Conservation (phyloP, 202 grass and related monocot species). For the Brachypodium distachyon region DNA sequence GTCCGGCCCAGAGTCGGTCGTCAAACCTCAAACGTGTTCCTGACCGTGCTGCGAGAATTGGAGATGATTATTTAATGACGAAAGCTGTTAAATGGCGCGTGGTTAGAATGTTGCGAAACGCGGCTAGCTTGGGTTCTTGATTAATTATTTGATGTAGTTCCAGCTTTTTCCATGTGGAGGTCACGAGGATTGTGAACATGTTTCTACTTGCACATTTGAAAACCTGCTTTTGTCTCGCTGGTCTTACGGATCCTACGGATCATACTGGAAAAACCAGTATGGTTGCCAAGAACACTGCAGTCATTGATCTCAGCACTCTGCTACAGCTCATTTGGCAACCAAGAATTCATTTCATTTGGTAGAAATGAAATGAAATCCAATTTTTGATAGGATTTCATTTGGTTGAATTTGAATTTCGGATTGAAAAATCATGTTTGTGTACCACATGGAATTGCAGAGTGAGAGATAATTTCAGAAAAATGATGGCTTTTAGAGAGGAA, state of each 20-base stretch:
- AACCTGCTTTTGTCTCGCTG: neutral
- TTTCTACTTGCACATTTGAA: neutral
- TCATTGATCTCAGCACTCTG: too few relatives aligned
- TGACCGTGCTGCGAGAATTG: neutral
- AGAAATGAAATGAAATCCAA: too few relatives aligned
- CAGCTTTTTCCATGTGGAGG: neutral
- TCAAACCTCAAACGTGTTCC: conserved; percentile 24
- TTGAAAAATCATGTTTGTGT: too few relatives aligned
- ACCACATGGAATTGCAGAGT: too few relatives aligned
- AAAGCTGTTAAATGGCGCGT: neutral
- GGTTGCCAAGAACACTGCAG: too few relatives aligned
- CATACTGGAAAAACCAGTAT: neutral
- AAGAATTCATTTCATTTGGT: too few relatives aligned
- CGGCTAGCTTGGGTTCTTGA: neutral
- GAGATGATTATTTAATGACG: conserved; percentile 22
- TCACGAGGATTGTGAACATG: neutral
- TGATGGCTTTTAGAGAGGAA: too few relatives aligned
- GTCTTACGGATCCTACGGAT: neutral
- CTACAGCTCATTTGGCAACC: too few relatives aligned
- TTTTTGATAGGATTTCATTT: too few relatives aligned
- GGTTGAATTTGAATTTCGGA: too few relatives aligned
- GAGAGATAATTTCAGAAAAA: too few relatives aligned
- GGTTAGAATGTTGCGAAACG: neutral
- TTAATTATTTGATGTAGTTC: neutral
- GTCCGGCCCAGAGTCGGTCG: neutral